phyloP scores from a whole-genome alignment of 495 filamentous ascomycete species.

The Trichoderma asperelloides region DNA sequence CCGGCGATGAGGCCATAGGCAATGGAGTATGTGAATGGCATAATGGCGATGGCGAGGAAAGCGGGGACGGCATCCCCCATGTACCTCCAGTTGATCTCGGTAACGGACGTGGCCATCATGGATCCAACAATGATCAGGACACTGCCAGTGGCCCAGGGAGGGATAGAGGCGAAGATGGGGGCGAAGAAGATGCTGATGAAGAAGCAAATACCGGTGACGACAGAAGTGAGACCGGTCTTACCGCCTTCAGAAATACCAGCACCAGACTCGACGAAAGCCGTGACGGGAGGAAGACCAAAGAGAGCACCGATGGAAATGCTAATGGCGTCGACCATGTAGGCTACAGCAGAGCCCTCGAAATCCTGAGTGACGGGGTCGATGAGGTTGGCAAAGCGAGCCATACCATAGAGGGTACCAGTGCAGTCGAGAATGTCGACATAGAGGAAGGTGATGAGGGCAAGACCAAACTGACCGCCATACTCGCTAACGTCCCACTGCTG shows the following conservation, averaged over 20 bases:
- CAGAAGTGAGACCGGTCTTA: constrained; percentile 72
- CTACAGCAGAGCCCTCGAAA: constrained; percentile 69
- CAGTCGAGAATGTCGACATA: constrained; percentile 78
- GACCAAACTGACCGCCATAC: constrained; percentile 57
- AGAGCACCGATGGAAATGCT: constrained; percentile 70
- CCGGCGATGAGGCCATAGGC: constrained; percentile 70
- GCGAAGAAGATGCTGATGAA: constrained; percentile 83
- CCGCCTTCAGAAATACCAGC: constrained; percentile 80
- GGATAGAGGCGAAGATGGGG: constrained; percentile 77
- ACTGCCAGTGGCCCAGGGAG: constrained; percentile 75
- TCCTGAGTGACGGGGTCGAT: constrained; percentile 67
- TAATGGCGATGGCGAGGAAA: constrained; percentile 68
- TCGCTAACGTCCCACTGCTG: constrained; percentile 59
- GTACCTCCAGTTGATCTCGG: constrained; percentile 80
- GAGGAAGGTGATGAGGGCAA: constrained; percentile 75
- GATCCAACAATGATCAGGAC: constrained; percentile 73
- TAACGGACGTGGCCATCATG: constrained; percentile 66
- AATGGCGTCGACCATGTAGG: constrained; percentile 71
- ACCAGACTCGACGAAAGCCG: constrained; percentile 75
- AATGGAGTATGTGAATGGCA: constrained; percentile 81
- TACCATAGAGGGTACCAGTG: constrained; percentile 72
- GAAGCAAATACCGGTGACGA: constrained; percentile 66
- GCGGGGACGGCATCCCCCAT: constrained; percentile 69
- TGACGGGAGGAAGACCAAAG: constrained; percentile 65
- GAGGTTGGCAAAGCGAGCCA: constrained; percentile 68